Percentiles rank a stretch among this genome's conserved stretches.
Evolutionary conservation across 805 yeast genomes (phyloP).

Genomic region (Suhomyces prunicola): DNA sequence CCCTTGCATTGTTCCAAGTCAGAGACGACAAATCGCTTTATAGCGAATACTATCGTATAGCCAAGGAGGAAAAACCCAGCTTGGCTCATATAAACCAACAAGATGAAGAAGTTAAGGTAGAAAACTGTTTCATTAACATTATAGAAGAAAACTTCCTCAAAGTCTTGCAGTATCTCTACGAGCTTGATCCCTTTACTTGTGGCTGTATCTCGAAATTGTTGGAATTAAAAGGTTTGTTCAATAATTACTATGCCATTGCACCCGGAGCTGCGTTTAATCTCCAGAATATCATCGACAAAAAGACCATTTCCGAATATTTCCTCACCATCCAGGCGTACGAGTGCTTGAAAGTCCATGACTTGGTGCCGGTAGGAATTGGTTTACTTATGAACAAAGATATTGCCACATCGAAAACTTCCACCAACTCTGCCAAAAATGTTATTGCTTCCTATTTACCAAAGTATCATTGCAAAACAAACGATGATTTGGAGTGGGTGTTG

Average conservation of each 20-base stretch:
- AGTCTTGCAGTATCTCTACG: slow-evolving; percentile 56
- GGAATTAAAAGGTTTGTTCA: slow-evolving; percentile 61
- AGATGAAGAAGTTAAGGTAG: slow-evolving; percentile 25
- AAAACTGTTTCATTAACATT: slow-evolving; percentile 48
- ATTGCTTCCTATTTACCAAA: slow-evolving; percentile 59
- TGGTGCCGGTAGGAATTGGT: slow-evolving; percentile 71
- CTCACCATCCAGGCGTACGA: slow-evolving; percentile 53
- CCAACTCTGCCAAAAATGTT: slow-evolving; percentile 29
- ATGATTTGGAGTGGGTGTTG: slow-evolving; percentile 77
- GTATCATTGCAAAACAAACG: slow-evolving; percentile 60
- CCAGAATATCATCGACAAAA: slow-evolving; percentile 12
- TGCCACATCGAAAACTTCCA: slow-evolving; percentile 42
- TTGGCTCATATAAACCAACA: slow-evolving; percentile 7
- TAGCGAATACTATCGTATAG: slow-evolving; percentile 30
- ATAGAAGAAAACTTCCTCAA: slow-evolving; percentile 55
- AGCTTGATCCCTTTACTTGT: slow-evolving; percentile 59
- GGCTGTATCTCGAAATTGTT: slow-evolving; percentile 59
- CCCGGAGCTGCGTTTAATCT: slow-evolving; percentile 9
- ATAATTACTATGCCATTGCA: slow-evolving; percentile 28
- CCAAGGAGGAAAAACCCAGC: slow-evolving; percentile 30
- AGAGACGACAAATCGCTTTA: slow-evolving; percentile 41
- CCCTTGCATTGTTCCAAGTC: slow-evolving; percentile 56
- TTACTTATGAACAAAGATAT: slow-evolving; percentile 42
- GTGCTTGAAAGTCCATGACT: slow-evolving; percentile 47
- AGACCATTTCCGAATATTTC: slow-evolving; percentile 52